Conservation (phyloP, 257 asterid genomes). For the Nicotiana benthamiana region DNA sequence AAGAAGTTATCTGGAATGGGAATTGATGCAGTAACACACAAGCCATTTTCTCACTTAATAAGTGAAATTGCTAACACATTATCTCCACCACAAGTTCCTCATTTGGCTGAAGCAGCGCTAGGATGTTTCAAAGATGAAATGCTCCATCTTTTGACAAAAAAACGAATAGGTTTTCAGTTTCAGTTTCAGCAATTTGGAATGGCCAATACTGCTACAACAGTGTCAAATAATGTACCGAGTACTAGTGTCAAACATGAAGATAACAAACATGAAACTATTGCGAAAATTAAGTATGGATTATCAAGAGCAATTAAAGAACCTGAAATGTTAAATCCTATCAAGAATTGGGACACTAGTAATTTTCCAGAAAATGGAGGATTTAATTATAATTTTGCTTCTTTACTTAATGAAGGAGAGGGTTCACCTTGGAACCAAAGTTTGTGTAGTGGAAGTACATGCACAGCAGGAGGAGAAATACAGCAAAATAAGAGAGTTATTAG, state of each 20-base stretch:
- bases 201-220: neutral
- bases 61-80: constrained; percentile 79
- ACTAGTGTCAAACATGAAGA: constrained; percentile 38
- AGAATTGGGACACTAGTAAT: neutral
- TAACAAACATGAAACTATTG: constrained; percentile 11
- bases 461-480: neutral
- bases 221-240: constrained; percentile 6
- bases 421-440: constrained; percentile 9
- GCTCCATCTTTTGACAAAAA: constrained; percentile 88
- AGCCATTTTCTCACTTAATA: constrained; percentile 86
- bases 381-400: neutral
- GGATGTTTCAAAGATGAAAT: constrained; percentile 97
- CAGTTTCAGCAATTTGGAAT: constrained; percentile 29
- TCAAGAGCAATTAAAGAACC: constrained; percentile 2
- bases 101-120: constrained; percentile 82
- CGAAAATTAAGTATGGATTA: neutral
- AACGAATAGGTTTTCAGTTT: constrained; percentile 63
- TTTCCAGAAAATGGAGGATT: neutral
- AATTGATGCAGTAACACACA: constrained; percentile 93
- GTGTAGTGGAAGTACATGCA: constrained; percentile 7
- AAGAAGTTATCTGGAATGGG: constrained; percentile 96
- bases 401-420: neutral
- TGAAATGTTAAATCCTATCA: neutral
- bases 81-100: constrained; percentile 84
- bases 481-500: neutral